Evolutionary conservation across 768 basidiomycete genomes (phyloP).

Genomic region (Psilocybe subaeruginosa): DNA sequence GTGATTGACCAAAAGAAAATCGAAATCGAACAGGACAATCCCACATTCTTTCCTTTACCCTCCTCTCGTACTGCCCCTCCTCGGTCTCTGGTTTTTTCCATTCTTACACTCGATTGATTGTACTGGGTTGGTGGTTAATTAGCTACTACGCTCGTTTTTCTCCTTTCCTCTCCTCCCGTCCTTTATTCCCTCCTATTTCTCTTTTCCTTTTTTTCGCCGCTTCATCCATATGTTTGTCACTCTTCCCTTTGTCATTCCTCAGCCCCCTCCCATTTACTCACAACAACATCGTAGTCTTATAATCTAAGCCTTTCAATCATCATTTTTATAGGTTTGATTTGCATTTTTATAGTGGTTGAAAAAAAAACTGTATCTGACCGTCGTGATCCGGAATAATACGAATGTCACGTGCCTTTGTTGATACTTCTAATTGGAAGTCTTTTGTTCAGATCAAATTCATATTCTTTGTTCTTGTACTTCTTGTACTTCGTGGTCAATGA

Average conservation of each 20-base stretch:
- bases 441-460: too few species aligned
- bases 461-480: too few species aligned
- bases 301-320: conserved; percentile 11
- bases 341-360: too few species aligned
- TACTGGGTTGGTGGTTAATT: neutral
- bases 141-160: neutral
- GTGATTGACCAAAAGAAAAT: neutral
- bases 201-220: neutral
- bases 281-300: conserved; percentile 17
- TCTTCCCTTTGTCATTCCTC: neutral
- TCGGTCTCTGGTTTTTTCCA: neutral
- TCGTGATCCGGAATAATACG: too few species aligned
- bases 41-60: neutral
- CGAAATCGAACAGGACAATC: neutral
- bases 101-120: neutral
- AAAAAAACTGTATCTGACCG: too few species aligned
- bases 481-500: too few species aligned
- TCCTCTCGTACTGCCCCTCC: too few species aligned
- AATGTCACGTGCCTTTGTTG: too few species aligned
- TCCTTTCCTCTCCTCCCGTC: neutral
- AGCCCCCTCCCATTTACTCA: conserved; percentile 12
- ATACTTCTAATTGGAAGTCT: too few species aligned
- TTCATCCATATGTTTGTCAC: neutral
- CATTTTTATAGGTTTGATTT: neutral
- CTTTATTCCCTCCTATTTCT: neutral